These are phyloP conservation scores for Chaetomiaceae sp. DNA, from an alignment of 2,329 filamentous ascomycete genomes.

Conservation along the genomic window DNA sequence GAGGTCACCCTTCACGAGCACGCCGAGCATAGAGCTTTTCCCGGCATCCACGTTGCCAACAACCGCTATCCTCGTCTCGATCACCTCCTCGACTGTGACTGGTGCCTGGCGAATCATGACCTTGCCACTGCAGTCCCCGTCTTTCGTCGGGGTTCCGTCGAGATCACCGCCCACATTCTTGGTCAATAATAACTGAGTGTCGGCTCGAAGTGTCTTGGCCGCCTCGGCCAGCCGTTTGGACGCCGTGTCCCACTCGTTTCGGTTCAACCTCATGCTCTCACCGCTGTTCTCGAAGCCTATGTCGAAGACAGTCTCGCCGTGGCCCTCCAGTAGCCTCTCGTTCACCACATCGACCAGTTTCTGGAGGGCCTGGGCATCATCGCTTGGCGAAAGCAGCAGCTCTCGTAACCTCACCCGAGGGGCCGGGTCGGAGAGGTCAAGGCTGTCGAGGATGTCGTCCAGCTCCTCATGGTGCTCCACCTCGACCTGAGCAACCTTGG, in stretches of 20 bases:
- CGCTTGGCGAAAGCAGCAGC: conserved; percentile 53
- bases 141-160: conserved; percentile 64
- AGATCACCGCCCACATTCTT: conserved; percentile 76
- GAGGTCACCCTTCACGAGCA: conserved; percentile 89
- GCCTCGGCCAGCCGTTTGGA: conserved; percentile 59
- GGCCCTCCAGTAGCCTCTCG: conserved; percentile 69
- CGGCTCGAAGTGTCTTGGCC: conserved; percentile 59
- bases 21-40: conserved; percentile 92
- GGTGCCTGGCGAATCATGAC: conserved; percentile 73
- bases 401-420: conserved; percentile 66
- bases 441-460: conserved; percentile 83
- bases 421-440: conserved; percentile 69
- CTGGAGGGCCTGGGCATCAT: conserved; percentile 54
- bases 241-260: conserved; percentile 69
- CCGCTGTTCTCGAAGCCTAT: conserved; percentile 86
- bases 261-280: conserved; percentile 71
- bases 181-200: conserved; percentile 80
- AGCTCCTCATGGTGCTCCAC: conserved; percentile 69
- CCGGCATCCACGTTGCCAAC: conserved; percentile 97
- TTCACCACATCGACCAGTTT: conserved; percentile 61
- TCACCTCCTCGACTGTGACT: conserved; percentile 72
- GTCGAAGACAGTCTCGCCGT: conserved; percentile 87
- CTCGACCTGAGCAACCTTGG: conserved; percentile 26
- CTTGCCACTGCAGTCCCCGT: conserved; percentile 76
- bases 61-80: conserved; percentile 92